Conservation (phyloP, 257 asterid genomes). For the Nicotiana tomentosiformis region DNA sequence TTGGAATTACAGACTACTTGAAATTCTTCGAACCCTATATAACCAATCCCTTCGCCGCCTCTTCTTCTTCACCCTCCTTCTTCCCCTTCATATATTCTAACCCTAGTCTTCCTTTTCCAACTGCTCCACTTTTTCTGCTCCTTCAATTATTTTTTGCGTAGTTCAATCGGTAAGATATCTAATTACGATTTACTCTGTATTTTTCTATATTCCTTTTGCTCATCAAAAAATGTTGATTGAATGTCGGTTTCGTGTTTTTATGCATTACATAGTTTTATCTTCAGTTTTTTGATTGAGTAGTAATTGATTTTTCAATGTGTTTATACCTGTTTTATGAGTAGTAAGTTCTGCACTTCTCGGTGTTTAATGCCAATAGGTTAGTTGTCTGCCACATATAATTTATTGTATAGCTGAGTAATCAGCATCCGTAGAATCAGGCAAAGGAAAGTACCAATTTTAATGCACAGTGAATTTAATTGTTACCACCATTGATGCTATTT, state of each 20-base stretch:
- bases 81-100: not conserved
- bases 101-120: not conserved
- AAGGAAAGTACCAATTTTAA: not conserved
- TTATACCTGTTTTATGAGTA: not conserved
- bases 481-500: not conserved
- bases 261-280: not conserved
- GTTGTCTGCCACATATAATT: not conserved
- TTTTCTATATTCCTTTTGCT: not conserved
- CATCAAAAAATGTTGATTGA: not conserved
- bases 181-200: not conserved
- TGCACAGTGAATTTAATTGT: not conserved
- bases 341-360: not conserved
- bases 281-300: not conserved
- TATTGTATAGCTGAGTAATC: not conserved
- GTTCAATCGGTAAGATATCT: conserved; percentile 12
- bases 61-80: conserved; percentile 8
- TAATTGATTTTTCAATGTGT: not conserved
- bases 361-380: not conserved
- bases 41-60: conserved; percentile 22
- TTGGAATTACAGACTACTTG: no score
- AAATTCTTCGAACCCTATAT: conserved; percentile 16
- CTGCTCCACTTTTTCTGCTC: not conserved
- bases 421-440: not conserved
- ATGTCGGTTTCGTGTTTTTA: not conserved
- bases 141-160: not conserved